Base-by-base conservation (phyloP, 2,329 filamentous ascomycete species). In the Sporothrix mexicana region DNA sequence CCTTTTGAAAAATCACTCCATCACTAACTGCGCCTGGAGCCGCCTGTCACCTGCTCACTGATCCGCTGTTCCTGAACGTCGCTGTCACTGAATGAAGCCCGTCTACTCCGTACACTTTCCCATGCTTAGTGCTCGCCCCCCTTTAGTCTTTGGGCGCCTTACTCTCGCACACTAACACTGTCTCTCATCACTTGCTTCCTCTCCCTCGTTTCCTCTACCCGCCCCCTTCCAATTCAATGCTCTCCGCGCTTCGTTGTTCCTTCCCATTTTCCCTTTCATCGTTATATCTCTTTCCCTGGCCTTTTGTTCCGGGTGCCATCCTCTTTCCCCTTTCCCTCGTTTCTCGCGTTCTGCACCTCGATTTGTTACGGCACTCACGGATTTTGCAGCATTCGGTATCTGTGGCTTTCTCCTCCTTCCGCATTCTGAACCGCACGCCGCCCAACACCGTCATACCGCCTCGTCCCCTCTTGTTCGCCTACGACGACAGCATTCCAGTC, bases 171-270 rank as follows among this genome's bases (percentile, higher is more conserved):
- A 55, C 51, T 10, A 25, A 57, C n/a, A 62, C 51, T 67, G 59
- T 23, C 47, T 67, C 59, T 47, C 72, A 17, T 53, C 47, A 66
- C 72, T 64, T 69, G 15, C 25, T 67, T 61, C 36, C 55, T 51
- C 30, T 61, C 53, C 61, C 71, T 67, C 70, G 61, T 20, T 64
- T 66, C 41, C 20, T 49, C 55, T 57, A 55, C 67, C 49, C 51
- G 25, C 45, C 53, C 53, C 55, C 17, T 71, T 53, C 15, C 47
- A 68, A n/a, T 51, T 43, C 25, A 41, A 36, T 9, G 1, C 25
- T 55, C 47, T 51, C 45, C 15, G 15, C 69, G 41, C 20, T 25
- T 57, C 25, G 25, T 47, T 17, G 43, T 53, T 64, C 66, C 55
- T 71, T 61, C 43, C 57, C 12, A 45, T 68, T 30, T 55, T 20